Evolutionary conservation across 257 asterid species (phyloP).

Genomic region (Solanum pinnatisectum): DNA sequence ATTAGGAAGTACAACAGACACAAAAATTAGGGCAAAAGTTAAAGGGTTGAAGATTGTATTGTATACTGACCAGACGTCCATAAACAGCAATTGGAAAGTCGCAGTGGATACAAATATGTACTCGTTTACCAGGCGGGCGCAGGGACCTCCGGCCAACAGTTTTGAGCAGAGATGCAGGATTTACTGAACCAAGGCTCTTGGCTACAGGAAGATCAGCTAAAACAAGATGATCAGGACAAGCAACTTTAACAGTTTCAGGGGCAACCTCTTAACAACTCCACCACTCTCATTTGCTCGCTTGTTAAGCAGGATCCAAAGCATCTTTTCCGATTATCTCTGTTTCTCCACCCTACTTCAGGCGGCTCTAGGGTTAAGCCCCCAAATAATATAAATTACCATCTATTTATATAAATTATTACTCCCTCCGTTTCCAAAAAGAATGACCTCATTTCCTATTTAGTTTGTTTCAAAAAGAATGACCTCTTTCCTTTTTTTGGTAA

Average conservation of each 20-base stretch:
- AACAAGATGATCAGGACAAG: conserved; percentile 92
- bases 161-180: conserved; percentile 49
- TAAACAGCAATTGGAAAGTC: conserved; percentile 86
- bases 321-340: conserved; percentile 6
- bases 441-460: no score
- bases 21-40: neutral
- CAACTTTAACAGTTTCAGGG: conserved; percentile 70
- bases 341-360: neutral
- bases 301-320: conserved; percentile 93
- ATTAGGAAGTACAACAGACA: neutral
- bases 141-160: conserved; percentile 79
- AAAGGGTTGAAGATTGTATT: neutral
- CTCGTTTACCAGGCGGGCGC: conserved; percentile 87
- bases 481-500: no score
- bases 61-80: conserved; percentile 68
- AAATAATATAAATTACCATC: no score
- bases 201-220: conserved; percentile 96
- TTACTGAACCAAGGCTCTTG: conserved; percentile 63
- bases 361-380: neutral
- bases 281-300: conserved; percentile 68
- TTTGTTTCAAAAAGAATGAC: no score
- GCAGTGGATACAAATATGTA: conserved; percentile 84
- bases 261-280: conserved; percentile 43
- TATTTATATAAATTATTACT: neutral
- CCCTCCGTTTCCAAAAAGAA: no score